Percentiles rank a stretch among this genome's conserved stretches.
phyloP scores from a whole-genome alignment of 331 rosid species.

The Acacia pycnantha region DNA sequence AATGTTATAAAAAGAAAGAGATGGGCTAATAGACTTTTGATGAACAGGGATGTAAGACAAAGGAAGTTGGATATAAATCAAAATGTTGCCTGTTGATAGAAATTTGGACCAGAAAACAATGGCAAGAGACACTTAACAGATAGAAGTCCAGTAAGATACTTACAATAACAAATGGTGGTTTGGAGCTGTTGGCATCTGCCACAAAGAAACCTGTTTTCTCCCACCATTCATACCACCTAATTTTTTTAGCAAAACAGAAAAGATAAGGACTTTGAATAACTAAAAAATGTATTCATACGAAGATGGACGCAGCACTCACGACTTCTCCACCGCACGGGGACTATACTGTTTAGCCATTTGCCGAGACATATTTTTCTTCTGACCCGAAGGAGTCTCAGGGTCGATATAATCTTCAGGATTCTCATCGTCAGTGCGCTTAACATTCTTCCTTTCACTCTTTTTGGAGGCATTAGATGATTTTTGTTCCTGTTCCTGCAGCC shows the following conservation, averaged over 20 bases:
- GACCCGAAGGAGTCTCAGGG: constrained; percentile 71
- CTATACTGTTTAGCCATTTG: constrained; percentile 81
- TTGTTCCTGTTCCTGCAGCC: constrained; percentile 54
- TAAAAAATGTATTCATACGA: not conserved
- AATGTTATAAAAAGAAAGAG: not conserved
- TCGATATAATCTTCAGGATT: constrained; percentile 68
- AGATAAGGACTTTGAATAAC: constrained; percentile 11
- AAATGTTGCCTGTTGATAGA: not conserved
- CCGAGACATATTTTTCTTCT: constrained; percentile 67
- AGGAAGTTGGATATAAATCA: constrained; percentile 2
- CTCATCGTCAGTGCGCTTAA: constrained; percentile 68
- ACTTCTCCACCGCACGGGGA: constrained; percentile 78
- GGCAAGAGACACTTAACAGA: constrained; percentile 12
- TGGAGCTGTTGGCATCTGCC: constrained; percentile 84
- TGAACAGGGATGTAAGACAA: not conserved
- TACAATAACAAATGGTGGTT: constrained; percentile 84
- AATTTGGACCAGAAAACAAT: not conserved
- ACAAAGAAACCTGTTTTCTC: constrained; percentile 75
- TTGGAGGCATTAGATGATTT: constrained; percentile 57
- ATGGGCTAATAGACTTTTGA: constrained; percentile 3
- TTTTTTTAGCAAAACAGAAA: constrained; percentile 5
- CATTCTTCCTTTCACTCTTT: constrained; percentile 74
- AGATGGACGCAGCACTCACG: constrained; percentile 51
- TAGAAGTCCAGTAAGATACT: constrained; percentile 39
- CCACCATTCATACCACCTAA: constrained; percentile 98